These are phyloP conservation scores for Botrytis fabae DNA, from an alignment of 2,329 filamentous ascomycete genomes.

Conservation along the genomic window DNA sequence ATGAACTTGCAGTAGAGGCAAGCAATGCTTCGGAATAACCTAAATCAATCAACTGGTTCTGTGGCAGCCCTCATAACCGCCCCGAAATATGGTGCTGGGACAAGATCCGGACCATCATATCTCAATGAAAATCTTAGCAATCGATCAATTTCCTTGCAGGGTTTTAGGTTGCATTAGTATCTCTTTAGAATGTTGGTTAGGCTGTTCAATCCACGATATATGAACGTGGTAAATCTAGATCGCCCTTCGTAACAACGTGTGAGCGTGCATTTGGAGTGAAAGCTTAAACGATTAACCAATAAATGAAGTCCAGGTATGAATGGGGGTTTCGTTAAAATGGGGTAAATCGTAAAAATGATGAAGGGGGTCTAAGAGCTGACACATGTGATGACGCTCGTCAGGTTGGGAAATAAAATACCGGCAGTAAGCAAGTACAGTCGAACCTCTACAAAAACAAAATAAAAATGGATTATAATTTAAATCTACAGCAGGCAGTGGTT, in stretches of 20 bases:
- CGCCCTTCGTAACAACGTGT: conserved; percentile 14
- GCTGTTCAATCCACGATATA: conserved; percentile 13
- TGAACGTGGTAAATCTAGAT: conserved; percentile 25
- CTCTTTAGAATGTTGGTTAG: not conserved
- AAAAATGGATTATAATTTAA: not conserved
- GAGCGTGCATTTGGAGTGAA: conserved; percentile 5
- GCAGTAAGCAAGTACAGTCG: not conserved
- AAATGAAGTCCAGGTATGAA: conserved; percentile 3
- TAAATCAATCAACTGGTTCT: not conserved
- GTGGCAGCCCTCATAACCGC: not conserved
- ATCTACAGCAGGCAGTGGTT: not conserved
- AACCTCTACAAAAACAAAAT: not conserved
- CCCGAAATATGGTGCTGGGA: not conserved
- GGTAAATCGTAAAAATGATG: not conserved
- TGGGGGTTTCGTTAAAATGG: not conserved
- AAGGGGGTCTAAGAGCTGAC: not conserved
- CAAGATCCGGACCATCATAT: not conserved
- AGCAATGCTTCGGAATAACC: not conserved
- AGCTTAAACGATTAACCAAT: conserved; percentile 17
- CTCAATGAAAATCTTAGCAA: conserved; percentile 9
- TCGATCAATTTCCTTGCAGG: not conserved
- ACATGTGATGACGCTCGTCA: not conserved
- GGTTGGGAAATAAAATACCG: not conserved
- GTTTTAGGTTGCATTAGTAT: not conserved
- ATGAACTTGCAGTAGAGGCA: not conserved